Conservation (phyloP, 176 grass and related monocot species). For the Leersia perrieri region DNA sequence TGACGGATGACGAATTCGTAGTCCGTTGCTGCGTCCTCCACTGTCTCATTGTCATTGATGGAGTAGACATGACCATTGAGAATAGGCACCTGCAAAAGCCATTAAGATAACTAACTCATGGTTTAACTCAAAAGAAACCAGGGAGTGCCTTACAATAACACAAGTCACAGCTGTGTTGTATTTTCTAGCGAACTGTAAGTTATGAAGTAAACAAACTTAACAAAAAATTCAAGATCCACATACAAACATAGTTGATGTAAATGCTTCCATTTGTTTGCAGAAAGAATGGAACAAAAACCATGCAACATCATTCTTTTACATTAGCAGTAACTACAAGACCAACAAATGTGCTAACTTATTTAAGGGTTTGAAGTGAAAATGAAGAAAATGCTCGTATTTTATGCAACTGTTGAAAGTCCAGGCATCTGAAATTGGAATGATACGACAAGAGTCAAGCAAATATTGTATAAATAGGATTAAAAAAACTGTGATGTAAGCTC, state of each 20-base stretch:
- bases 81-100: slow-evolving; percentile 52
- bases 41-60: slow-evolving; percentile 57
- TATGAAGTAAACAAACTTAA: background rate
- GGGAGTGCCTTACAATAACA: background rate
- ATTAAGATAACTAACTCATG: slow-evolving; percentile 6
- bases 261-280: background rate
- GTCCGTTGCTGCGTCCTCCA: slow-evolving; percentile 59
- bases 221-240: slow-evolving; percentile 9
- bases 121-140: slow-evolving; percentile 11
- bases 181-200: background rate
- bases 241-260: background rate
- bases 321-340: background rate
- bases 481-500: slow-evolving; percentile 10
- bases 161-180: background rate
- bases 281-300: background rate
- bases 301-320: background rate
- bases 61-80: slow-evolving; percentile 58
- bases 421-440: background rate
- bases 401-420: background rate
- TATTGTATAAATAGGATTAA: background rate
- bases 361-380: slow-evolving; percentile 11
- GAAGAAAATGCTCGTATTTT: background rate
- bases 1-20: slow-evolving; percentile 61
- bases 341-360: background rate
- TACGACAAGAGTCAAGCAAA: background rate